Conservation (phyloP, 257 asterid genomes). For the Mitragyna speciosa region DNA sequence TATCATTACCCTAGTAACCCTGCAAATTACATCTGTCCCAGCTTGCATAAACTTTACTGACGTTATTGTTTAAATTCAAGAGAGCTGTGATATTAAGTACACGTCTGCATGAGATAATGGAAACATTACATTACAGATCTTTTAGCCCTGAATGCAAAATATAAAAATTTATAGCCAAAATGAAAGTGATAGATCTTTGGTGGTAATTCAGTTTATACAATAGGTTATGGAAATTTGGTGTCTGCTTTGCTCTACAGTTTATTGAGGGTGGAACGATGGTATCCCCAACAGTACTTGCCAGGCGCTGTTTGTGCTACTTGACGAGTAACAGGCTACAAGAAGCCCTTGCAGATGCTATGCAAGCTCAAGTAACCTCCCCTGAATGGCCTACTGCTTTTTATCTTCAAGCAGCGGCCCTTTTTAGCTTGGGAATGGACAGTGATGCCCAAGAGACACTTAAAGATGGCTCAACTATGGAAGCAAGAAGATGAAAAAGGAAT, state of each 20-base stretch:
- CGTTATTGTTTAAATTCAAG: not conserved
- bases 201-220: not conserved
- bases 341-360: slow-evolving; percentile 57
- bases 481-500: slow-evolving; percentile 25
- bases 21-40: too few species aligned
- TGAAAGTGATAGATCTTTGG: not conserved
- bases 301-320: slow-evolving; percentile 48
- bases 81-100: not conserved
- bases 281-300: slow-evolving; percentile 48
- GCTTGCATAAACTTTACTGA: too few species aligned
- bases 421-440: slow-evolving; percentile 44
- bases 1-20: too few species aligned
- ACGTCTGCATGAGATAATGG: too few species aligned
- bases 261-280: slow-evolving; percentile 38
- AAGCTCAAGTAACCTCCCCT: slow-evolving; percentile 47
- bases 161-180: not conserved
- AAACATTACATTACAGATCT: not conserved
- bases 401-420: slow-evolving; percentile 53
- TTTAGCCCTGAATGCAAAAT: not conserved
- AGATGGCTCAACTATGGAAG: slow-evolving; percentile 41
- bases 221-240: not conserved
- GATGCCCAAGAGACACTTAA: slow-evolving; percentile 42
- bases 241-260: slow-evolving; percentile 29
- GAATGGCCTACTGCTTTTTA: slow-evolving; percentile 48
- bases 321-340: slow-evolving; percentile 39